Conservation (phyloP, 2,329 filamentous ascomycete genomes). For the Diaporthe caulivora region DNA sequence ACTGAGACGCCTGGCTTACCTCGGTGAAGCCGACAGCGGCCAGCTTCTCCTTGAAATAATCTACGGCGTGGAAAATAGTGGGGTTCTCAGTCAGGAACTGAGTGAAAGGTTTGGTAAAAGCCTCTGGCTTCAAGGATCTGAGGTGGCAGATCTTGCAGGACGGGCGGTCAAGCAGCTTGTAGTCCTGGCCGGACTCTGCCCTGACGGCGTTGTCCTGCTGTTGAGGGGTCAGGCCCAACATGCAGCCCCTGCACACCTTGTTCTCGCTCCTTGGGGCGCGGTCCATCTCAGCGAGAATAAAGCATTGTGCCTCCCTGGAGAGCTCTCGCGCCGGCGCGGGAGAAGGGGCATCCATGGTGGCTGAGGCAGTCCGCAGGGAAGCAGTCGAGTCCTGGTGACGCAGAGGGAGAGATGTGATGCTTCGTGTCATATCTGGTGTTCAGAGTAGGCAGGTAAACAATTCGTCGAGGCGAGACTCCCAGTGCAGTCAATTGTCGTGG, state of each 20-base stretch:
- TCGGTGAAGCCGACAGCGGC: slow-evolving; percentile 79
- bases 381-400: slow-evolving; percentile 17
- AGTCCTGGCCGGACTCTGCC: slow-evolving; percentile 16
- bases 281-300: slow-evolving; percentile 17
- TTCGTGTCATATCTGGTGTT: slow-evolving; percentile 24
- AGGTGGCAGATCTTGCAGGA: slow-evolving; percentile 30
- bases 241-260: slow-evolving; percentile 29
- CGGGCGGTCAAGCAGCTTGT: slow-evolving; percentile 24
- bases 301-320: slow-evolving; percentile 28
- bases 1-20: slow-evolving; percentile 54
- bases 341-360: neutral
- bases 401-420: slow-evolving; percentile 20
- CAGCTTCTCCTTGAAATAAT: slow-evolving; percentile 81
- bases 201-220: slow-evolving; percentile 11
- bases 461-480: neutral
- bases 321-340: slow-evolving; percentile 8
- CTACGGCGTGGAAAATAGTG: slow-evolving; percentile 92
- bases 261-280: slow-evolving; percentile 17
- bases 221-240: neutral
- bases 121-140: slow-evolving; percentile 62
- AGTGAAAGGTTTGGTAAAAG: slow-evolving; percentile 86
- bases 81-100: slow-evolving; percentile 91
- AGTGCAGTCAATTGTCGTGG: neutral
- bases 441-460: neutral
- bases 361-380: neutral